Evolutionary conservation across 1,284 basidiomycete species (phyloP).

Genomic region (Boletellus sp.): DNA sequence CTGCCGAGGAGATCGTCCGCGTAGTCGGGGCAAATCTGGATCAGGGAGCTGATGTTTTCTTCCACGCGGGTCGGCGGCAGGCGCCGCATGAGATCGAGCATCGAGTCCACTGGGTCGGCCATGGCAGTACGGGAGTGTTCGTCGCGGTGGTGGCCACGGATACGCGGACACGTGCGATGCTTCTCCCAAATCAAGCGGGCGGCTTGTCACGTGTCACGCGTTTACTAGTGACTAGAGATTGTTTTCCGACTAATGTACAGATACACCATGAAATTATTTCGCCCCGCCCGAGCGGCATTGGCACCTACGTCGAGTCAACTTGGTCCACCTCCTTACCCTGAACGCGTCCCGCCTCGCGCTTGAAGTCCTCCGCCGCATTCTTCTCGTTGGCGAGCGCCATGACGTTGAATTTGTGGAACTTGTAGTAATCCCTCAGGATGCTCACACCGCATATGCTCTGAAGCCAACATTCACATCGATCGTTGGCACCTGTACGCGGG

Average conservation of each 20-base stretch:
- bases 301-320: neutral
- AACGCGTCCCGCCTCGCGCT: conserved; percentile 26
- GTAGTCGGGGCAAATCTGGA: conserved; percentile 86
- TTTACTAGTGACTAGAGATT: too few relatives aligned
- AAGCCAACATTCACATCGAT: conserved; percentile 1
- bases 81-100: conserved; percentile 94
- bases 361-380: conserved; percentile 25
- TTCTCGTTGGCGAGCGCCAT: conserved; percentile 55
- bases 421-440: conserved; percentile 68
- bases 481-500: neutral
- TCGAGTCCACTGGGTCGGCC: conserved; percentile 79
- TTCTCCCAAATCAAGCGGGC: conserved; percentile 12
- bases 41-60: conserved; percentile 82
- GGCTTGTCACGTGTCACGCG: too few relatives aligned
- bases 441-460: conserved; percentile 73
- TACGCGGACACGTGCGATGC: too few relatives aligned
- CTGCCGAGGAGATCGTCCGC: conserved; percentile 94
- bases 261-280: neutral
- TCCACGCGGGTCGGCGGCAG: conserved; percentile 91
- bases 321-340: conserved; percentile 16
- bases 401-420: conserved; percentile 69
- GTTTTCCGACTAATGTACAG: neutral
- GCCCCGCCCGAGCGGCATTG: neutral
- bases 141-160: too few relatives aligned
- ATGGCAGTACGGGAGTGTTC: conserved; percentile 33